A percentile compares a stretch with the other conserved stretches of the same genome.
phyloP scores from a whole-genome alignment of 2,329 filamentous ascomycete species.

The Dryadomyces sulphureus region DNA sequence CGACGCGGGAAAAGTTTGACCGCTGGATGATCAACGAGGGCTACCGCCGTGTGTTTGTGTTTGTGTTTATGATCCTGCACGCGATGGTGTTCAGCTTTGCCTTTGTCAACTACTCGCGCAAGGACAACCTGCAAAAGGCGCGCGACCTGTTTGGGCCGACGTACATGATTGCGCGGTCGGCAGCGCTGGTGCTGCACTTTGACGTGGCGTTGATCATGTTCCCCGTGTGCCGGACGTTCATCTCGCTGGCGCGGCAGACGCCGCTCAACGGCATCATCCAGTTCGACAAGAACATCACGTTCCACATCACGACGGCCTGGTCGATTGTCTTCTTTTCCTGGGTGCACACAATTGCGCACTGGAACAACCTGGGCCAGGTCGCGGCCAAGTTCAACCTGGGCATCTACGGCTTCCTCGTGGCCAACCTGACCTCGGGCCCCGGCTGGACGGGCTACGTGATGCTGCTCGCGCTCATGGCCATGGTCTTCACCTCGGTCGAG shows the following conservation, averaged over 20 bases:
- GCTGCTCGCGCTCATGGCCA: conserved; percentile 63
- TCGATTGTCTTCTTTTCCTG: conserved; percentile 81
- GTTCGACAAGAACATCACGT: conserved; percentile 81
- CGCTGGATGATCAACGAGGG: conserved; percentile 86
- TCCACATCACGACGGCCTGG: conserved; percentile 75
- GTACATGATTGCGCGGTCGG: conserved; percentile 59
- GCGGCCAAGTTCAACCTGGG: conserved; percentile 62
- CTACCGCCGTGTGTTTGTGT: conserved; percentile 68
- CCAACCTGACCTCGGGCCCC: conserved; percentile 65
- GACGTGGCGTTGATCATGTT: conserved; percentile 68
- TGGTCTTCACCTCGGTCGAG: conserved; percentile 64
- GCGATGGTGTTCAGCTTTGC: conserved; percentile 66
- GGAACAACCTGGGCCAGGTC: conserved; percentile 73
- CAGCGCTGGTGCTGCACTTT: conserved; percentile 65
- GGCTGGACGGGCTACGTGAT: conserved; percentile 82
- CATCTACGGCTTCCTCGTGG: conserved; percentile 61
- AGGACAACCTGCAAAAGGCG: conserved; percentile 55
- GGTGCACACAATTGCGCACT: conserved; percentile 75
- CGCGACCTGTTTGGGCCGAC: conserved; percentile 59
- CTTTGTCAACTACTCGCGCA: conserved; percentile 65
- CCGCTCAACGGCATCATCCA: conserved; percentile 76
- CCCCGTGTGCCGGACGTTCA: conserved; percentile 71
- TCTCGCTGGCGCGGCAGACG: conserved; percentile 66
- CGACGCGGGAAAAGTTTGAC: conserved; percentile 58
- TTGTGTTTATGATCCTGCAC: conserved; percentile 59